A percentile compares a stretch with the other conserved stretches of the same genome.
phyloP scores from a whole-genome alignment of 805 yeast species.

The Candida rishiriensis region DNA sequence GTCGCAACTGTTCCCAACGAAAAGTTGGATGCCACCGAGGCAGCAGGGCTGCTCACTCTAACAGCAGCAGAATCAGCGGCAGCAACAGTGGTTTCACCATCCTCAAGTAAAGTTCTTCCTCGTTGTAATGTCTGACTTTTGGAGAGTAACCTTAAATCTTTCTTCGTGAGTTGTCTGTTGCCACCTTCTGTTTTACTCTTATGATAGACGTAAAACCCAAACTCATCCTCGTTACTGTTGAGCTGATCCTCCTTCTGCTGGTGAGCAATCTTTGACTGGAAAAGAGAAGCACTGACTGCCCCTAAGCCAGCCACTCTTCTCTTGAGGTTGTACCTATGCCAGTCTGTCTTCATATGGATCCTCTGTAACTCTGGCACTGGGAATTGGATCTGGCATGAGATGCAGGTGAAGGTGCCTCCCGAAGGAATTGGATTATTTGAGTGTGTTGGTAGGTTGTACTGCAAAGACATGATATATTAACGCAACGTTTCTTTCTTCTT shows the following conservation, averaged over 20 bases:
- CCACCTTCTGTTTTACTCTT: constrained; percentile 19
- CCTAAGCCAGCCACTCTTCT: constrained; percentile 85
- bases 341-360: constrained; percentile 92
- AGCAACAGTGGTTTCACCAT: background rate
- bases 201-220: constrained; percentile 41
- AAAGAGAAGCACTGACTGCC: constrained; percentile 42
- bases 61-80: too few species aligned
- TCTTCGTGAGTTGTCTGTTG: constrained; percentile 36
- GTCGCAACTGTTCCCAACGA: constrained; percentile 38
- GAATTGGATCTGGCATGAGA: constrained; percentile 82
- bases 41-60: constrained; percentile 47
- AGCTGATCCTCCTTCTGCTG: constrained; percentile 20
- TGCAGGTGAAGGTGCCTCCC: constrained; percentile 57
- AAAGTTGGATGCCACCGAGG: constrained; percentile 52
- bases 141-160: constrained; percentile 30
- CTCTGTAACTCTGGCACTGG: constrained; percentile 81
- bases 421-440: constrained; percentile 13
- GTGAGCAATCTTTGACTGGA: constrained; percentile 25
- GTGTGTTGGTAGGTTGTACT: constrained; percentile 7
- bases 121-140: constrained; percentile 12
- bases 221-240: constrained; percentile 44
- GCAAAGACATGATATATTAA: background rate
- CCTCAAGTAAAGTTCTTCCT: constrained; percentile 22
- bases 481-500: too few species aligned
- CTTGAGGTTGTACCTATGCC: constrained; percentile 95